phyloP scores from a whole-genome alignment of 768 basidiomycete genomes.

The Amanita molliuscula region DNA sequence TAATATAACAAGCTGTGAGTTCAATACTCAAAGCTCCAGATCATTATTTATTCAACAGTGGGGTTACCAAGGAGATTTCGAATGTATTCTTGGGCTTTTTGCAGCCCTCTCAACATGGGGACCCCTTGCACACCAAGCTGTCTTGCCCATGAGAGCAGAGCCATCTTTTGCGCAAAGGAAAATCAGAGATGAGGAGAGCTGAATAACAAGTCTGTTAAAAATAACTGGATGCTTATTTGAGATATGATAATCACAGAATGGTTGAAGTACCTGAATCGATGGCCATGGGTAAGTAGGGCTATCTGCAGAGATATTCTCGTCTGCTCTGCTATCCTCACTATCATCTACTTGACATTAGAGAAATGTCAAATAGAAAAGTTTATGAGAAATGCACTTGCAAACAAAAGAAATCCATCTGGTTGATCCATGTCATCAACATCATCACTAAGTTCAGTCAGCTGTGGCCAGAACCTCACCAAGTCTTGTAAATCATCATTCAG shows the following conservation, averaged over 20 bases:
- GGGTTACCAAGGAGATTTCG: slow-evolving; percentile 1
- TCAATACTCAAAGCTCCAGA: no score
- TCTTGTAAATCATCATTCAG: not conserved
- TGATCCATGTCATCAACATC: not conserved
- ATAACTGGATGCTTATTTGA: not conserved
- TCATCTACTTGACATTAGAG: not conserved
- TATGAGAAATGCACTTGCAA: not conserved
- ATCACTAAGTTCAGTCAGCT: not conserved
- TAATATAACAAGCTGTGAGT: no score
- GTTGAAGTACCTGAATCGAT: slow-evolving; percentile 1
- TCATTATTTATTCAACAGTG: no score
- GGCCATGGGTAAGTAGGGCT: slow-evolving; percentile 7
- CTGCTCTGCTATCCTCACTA: not conserved
- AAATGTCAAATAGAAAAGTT: not conserved
- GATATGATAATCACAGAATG: not conserved
- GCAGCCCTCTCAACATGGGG: not conserved
- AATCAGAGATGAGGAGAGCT: slow-evolving; percentile 2
- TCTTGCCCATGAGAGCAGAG: slow-evolving; percentile 4
- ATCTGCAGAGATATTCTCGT: not conserved
- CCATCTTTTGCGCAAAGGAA: slow-evolving; percentile 4
- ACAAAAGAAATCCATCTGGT: not conserved
- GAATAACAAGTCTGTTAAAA: slow-evolving; percentile 4
- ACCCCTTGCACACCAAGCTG: not conserved
- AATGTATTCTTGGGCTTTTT: not conserved
- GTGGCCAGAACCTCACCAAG: not conserved